Base-by-base conservation (phyloP, 805 yeast genomes). In the Candida koratica region DNA sequence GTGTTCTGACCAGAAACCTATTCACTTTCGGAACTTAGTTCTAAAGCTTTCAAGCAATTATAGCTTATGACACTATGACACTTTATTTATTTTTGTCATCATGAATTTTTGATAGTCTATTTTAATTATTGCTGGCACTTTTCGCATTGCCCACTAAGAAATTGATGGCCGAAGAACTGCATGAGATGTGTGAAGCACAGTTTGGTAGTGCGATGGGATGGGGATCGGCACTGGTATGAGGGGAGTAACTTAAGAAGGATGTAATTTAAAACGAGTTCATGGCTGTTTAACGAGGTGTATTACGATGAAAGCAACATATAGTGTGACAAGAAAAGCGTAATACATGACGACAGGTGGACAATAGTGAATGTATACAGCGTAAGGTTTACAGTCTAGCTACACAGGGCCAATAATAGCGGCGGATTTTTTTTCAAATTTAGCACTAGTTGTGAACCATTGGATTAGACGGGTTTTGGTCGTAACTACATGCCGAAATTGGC, bases 31-130 rank as follows among this genome's bases (percentile, higher is more conserved):
- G 48, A 37, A 77, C 33, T 52, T 87, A 95, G 7, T 48, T 27
- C 22, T 61, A 61, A 28, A 87, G 96, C 36, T 61, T 70, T 15
- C 38, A 48, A 39, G 73, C 73, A 49, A 86, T 53, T 8, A 69
- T 74, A 2, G 59, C 59, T 48, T 84, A 86, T 63, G 86, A 47
- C 28, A 69, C 75, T 25, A n/a, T 66, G 66, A 47, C 89, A 80
- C 49, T 75, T 75, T 82, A 84, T 47, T 83, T 74, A 34, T 80
- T 84, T 32, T 87, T 81, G 74, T 71, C 7, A 84, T 81, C 14
- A 74, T 66, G 41, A 86, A 63, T 39, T 86, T 88, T 43, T 78
- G 72, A 37, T 56, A 58, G 55, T 87, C 94, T 50, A 79, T 79
- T 47, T 75, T 69, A 47, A 88, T 96, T 6, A 27, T 22, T n/a